These are phyloP conservation scores for Saccharomycopsis guyanensis DNA, from an alignment of 805 yeast species.

Conservation along the genomic window DNA sequence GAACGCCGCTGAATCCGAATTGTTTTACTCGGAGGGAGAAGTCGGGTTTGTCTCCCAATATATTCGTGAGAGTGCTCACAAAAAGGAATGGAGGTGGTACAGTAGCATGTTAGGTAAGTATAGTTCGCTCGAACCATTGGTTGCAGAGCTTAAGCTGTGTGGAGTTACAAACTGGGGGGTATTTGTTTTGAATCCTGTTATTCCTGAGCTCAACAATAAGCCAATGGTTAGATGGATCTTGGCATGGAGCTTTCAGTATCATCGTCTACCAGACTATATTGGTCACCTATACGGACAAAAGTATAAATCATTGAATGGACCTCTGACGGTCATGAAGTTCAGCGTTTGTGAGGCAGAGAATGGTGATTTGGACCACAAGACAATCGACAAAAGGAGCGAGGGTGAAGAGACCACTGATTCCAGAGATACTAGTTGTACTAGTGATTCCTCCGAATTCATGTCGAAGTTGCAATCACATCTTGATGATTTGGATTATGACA, in stretches of 20 bases:
- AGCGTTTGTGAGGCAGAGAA: not conserved
- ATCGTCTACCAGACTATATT: constrained; percentile 17
- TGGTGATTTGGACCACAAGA: not conserved
- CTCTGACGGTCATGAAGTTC: not conserved
- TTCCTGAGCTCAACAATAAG: not conserved
- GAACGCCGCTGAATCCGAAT: constrained; percentile 30
- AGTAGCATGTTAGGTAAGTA: constrained; percentile 31
- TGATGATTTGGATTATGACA: not conserved
- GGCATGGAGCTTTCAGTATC: constrained; percentile 10
- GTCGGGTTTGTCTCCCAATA: constrained; percentile 29
- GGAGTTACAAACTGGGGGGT: constrained; percentile 15
- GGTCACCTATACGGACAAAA: constrained; percentile 11
- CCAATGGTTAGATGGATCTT: constrained; percentile 16
- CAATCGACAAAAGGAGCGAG: too few relatives aligned
- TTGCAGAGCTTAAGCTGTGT: constrained; percentile 3
- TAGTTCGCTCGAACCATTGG: constrained; percentile 11
- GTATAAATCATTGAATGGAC: constrained; percentile 14
- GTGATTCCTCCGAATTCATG: too few relatives aligned
- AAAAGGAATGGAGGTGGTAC: not conserved
- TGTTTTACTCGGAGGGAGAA: constrained; percentile 40
- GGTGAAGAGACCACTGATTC: too few relatives aligned
- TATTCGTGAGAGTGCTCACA: constrained; percentile 27
- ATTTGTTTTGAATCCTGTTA: constrained; percentile 12
- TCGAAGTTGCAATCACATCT: too few relatives aligned
- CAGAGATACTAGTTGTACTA: too few relatives aligned